Conservation (phyloP, 371 early-diverging fungal genomes). For the Actinomortierella wolfii region DNA sequence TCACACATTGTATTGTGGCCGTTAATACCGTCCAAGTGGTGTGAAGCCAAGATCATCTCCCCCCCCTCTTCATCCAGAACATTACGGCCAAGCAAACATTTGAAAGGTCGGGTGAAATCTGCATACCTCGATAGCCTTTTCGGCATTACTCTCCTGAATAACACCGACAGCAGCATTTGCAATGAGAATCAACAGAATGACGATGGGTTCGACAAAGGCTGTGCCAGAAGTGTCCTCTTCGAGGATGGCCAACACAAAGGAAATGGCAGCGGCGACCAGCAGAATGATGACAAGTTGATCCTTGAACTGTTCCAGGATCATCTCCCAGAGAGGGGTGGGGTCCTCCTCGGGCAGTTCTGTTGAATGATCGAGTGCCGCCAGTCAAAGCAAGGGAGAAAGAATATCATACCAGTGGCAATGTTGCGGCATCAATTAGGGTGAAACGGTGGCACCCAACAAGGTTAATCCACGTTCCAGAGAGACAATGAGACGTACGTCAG, state of each 20-base stretch:
- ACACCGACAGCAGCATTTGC: conserved; percentile 98
- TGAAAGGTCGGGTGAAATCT: too few relatives aligned
- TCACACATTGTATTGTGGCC: too few relatives aligned
- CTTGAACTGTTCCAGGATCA: conserved; percentile 95
- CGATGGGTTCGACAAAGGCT: conserved; percentile 97
- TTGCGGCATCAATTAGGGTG: neutral
- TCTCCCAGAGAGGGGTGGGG: conserved; percentile 88
- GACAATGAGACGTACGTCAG: neutral
- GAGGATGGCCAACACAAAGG: conserved; percentile 90
- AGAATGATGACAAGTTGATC: conserved; percentile 97
- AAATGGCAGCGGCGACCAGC: conserved; percentile 88
- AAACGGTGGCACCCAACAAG: conserved; percentile 5
- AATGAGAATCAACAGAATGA: conserved; percentile 94
- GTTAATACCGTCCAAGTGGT: too few relatives aligned
- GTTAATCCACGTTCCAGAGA: neutral
- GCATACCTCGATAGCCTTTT: conserved; percentile 90
- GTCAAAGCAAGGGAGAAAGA: conserved; percentile 1
- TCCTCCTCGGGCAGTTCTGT: conserved; percentile 83
- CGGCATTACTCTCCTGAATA: conserved; percentile 94
- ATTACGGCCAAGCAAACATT: too few relatives aligned
- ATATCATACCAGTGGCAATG: conserved; percentile 1
- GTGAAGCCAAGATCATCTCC: too few relatives aligned
- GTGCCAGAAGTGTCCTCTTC: conserved; percentile 74
- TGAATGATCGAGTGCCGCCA: neutral
- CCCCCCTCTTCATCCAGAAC: too few relatives aligned